Base-by-base conservation (phyloP, 495 filamentous ascomycete species). In the Hypoxylon lenormandii region DNA sequence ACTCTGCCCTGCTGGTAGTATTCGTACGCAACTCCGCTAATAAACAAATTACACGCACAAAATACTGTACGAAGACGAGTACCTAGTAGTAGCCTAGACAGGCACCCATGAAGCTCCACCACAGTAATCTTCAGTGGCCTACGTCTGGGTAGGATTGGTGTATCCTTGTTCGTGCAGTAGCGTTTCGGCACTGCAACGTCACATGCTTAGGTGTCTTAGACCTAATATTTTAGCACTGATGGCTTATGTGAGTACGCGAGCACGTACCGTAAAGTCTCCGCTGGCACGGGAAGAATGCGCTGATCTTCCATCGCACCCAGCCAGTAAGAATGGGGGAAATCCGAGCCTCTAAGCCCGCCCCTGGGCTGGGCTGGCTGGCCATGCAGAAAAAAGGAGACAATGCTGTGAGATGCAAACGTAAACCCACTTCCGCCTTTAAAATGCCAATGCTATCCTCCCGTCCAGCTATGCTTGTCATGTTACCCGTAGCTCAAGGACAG, bases 141-240 rank as follows among this genome's bases (percentile, higher is more conserved):
- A 7, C 47, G 51, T 49, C 42, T n/a, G 4, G 26, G 40, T 38
- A 53, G 60, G 60, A 63, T 63, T 19, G 28, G 21, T n/a, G 26
- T 15, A 40, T 21, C 50, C 50, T n/a, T 10, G 60, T 23, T 46
- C 38, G 26, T 55, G 60, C 60, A 63, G 40, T 63, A 63, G 60
- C 15, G 60, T 43, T 58, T 22, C 37, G 46, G 46, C 26, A n/a
- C 36, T 52, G 61, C 61, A 57, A 65, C 61, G 61, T 58, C 52
- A 58, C 61, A 57, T 65, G 5, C 8, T 42, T 56, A n/a, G n/a
- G n/a, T n/a, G n/a, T n/a, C n/a, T 38, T 1, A 16, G 50, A 12
- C 11, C 26, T 21, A 43, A 47, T 18, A 13, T 49, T 16, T 28
- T 8, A 11, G 3, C 6, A 33, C 4, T 26, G 4, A 7, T 33